Base-by-base conservation (phyloP, 768 basidiomycete species). In the Symmetrospora coprosmae region DNA sequence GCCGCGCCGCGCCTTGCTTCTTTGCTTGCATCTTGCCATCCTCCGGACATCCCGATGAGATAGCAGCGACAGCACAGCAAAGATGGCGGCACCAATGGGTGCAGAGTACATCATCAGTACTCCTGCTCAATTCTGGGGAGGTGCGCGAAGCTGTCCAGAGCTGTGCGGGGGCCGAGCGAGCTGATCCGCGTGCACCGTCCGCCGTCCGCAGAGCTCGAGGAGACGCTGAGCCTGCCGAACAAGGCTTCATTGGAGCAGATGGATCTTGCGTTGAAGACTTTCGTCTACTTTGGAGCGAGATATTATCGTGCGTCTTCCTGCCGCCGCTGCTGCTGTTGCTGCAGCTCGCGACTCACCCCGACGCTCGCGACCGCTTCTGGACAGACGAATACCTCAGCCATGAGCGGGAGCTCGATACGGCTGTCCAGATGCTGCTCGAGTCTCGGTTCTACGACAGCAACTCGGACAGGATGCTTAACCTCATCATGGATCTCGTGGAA, bases 361-460 rank as follows among this genome's bases (percentile, higher is more conserved):
- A n/a, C n/a, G n/a, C n/a, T n/a, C n/a, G n/a, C n/a, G n/a, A n/a
- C n/a, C n/a, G n/a, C n/a, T n/a, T n/a, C n/a, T n/a, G n/a, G 40
- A 19, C 65, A 84, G 92, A 94, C 68, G 80, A 83, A 68, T 96
- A 87, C 72, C 77, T 97, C 38, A 83, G 87, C 63, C 83, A 81
- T 55, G 84, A 84, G 2, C 72, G 85, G 25, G 88, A 92, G 67
- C 77, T 96, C 45, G 81, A 88, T 63, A 84, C 89, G 70, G 88
- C 88, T 11, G 84, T 85, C 66, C 75, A 78, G 38, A 73, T 85
- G 30, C 74, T 97, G 13, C 75, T 91, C 39, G 80, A 82, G 53
- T 89, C 87, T 0, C 89, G 91, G 68, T 78, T 97, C 38, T 94
- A 96, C 67, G 72, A 79, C 2, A 91, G 86, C 68, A 89, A 96